A percentile compares a stretch with the other conserved stretches of the same genome.
Evolutionary conservation across 805 yeast species (phyloP).

Genomic region (Lachancea sp.): DNA sequence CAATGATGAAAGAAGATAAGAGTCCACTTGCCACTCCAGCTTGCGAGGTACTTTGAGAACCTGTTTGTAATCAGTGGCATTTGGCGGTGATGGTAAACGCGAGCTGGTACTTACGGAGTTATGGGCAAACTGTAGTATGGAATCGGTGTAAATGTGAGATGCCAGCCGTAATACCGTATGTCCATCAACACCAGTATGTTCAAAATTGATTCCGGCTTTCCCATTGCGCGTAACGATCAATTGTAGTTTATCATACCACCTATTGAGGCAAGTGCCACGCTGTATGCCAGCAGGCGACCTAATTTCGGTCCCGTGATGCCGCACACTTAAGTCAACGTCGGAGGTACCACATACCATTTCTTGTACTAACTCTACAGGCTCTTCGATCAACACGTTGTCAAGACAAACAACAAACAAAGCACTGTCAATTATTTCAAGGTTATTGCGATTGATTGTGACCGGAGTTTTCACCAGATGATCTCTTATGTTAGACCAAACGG

Average conservation of each 20-base stretch:
- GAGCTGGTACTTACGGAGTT: constrained; percentile 50
- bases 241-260: constrained; percentile 93
- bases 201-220: constrained; percentile 89
- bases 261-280: constrained; percentile 86
- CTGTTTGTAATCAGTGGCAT: constrained; percentile 15
- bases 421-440: constrained; percentile 67
- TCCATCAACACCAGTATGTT: constrained; percentile 93
- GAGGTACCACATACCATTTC: constrained; percentile 87
- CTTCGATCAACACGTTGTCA: constrained; percentile 64
- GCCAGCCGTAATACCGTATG: constrained; percentile 87
- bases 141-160: constrained; percentile 85
- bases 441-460: constrained; percentile 52
- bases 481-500: constrained; percentile 79
- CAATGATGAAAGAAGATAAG: constrained; percentile 68
- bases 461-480: constrained; percentile 40
- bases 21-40: constrained; percentile 80
- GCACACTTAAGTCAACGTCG: constrained; percentile 47
- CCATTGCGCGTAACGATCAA: constrained; percentile 82
- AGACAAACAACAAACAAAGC: constrained; percentile 79
- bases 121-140: constrained; percentile 79
- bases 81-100: constrained; percentile 34
- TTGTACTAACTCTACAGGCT: constrained; percentile 60
- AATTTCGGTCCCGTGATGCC: constrained; percentile 6
- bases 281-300: constrained; percentile 54
- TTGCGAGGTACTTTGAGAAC: constrained; percentile 72